Evolutionary conservation across 1,284 basidiomycete species (phyloP).

Genomic region (Agroathelia rolfsii): DNA sequence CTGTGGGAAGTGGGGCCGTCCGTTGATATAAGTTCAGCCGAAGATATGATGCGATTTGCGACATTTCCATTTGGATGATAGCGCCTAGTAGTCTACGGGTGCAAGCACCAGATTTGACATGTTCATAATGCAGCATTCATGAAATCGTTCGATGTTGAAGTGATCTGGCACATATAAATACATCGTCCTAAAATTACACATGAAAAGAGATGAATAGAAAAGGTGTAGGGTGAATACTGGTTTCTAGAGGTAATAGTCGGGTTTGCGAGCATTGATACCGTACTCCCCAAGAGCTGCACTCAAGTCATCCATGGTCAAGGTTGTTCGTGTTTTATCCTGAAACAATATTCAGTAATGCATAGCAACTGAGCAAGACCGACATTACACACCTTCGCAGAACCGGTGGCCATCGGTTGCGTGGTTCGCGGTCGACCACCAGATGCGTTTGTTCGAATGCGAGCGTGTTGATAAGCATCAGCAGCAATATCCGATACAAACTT

Average conservation of each 20-base stretch:
- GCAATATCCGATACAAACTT: slow-evolving; percentile 98
- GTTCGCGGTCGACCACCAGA: slow-evolving; percentile 56
- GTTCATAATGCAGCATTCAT: no score
- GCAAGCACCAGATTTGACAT: no score
- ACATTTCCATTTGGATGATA: no score
- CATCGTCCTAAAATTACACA: no score
- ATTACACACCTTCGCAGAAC: slow-evolving; percentile 48
- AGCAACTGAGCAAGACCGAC: slow-evolving; percentile 2
- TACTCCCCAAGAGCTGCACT: slow-evolving; percentile 89
- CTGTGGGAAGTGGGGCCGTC: no score
- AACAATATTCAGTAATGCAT: slow-evolving; percentile 5
- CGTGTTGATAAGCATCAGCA: slow-evolving; percentile 95
- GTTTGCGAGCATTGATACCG: slow-evolving; percentile 89
- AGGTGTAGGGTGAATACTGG: no score
- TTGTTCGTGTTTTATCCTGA: slow-evolving; percentile 90
- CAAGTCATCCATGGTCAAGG: slow-evolving; percentile 96
- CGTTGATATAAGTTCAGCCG: no score
- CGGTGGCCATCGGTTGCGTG: slow-evolving; percentile 40
- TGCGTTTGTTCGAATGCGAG: slow-evolving; percentile 83
- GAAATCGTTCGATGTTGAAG: no score
- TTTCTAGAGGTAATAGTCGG: slow-evolving; percentile 75
- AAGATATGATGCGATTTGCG: no score
- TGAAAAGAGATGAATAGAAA: no score
- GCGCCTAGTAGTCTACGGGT: no score
- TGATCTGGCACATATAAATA: no score